phyloP scores from a whole-genome alignment of 495 filamentous ascomycete species.

The Tetracladium setigerum region DNA sequence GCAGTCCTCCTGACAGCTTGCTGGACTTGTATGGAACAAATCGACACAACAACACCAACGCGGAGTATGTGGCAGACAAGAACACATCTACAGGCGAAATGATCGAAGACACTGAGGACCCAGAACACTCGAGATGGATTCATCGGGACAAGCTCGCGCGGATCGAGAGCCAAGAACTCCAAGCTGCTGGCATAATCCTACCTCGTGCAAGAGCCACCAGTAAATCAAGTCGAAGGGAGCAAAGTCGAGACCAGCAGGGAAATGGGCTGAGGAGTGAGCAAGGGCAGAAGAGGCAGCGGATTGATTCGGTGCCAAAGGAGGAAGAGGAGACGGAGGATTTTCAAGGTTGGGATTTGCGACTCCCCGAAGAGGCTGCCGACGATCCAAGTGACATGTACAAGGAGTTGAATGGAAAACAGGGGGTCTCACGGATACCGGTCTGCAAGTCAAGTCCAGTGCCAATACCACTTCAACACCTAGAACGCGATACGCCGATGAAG shows the following conservation, averaged over 20 bases:
- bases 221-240: conserved; percentile 47
- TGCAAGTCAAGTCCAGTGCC: conserved; percentile 69
- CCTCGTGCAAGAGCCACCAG: conserved; percentile 54
- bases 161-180: conserved; percentile 89
- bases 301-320: conserved; percentile 36
- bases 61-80: conserved; percentile 25
- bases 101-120: conserved; percentile 23
- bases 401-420: conserved; percentile 29
- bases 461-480: conserved; percentile 60
- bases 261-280: conserved; percentile 28
- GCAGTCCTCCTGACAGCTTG: conserved; percentile 48
- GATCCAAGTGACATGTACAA: conserved; percentile 43
- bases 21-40: conserved; percentile 44
- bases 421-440: conserved; percentile 72
- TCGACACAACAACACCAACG: conserved; percentile 19
- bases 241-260: conserved; percentile 41
- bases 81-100: conserved; percentile 4
- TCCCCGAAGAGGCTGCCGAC: conserved; percentile 72
- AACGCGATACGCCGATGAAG: conserved; percentile 59
- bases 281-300: conserved; percentile 34
- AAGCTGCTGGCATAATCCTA: conserved; percentile 73
- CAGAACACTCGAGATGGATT: conserved; percentile 78
- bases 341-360: conserved; percentile 59
- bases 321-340: conserved; percentile 32
- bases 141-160: conserved; percentile 89